Base-by-base conservation (phyloP, 148 eudicot species). In the Chenopodium suecicum region DNA sequence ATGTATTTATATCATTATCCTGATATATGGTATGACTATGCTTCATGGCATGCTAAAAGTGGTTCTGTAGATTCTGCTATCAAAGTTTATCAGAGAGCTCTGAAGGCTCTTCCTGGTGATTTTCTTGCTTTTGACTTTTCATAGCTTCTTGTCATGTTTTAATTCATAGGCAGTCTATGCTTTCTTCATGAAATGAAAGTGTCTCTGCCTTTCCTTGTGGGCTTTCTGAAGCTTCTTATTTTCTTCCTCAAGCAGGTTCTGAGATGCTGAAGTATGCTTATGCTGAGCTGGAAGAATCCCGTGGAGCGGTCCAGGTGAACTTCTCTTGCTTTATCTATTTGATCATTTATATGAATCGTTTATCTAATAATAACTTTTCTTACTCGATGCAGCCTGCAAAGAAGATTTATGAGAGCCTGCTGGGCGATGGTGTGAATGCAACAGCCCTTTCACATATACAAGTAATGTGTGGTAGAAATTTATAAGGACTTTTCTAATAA, bases 1-100 rank as follows among this genome's bases (percentile, higher is more conserved):
- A 97, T 97, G 99, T 94, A 94, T 86, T 86, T 97, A 74, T 97
- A 97, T 90, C 99, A 94, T 84, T 97, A 91, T 84, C 99, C 99
- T 85, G 99, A 97, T 85, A 89, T 97, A 87, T 97, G 99, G 99
- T 91, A 91, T 75, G 98, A 97, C 82, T 94, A 94, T 90, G 98
- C 98, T 75, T 88, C 88, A 62, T 97, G 99, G 99, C 98, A 94
- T 89, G 95, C 92, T 71, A 94, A 90, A 90, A 87, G 90, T 88
- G 99, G 99, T 82, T 91, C 99, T 70, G 82, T 87, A 48, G 97
- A 97, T 58, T 84, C 99, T 69, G 97, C 99, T 12, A 79, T 94
- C 72, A 97, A 94, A 89, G 91, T 97, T 82, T 94, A 89, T 80
- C 91, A 88, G 74, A 92, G 98, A 81, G 95, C 98, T 73, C 72